Percentiles rank a stretch among this genome's conserved stretches.
phyloP scores from a whole-genome alignment of 306 rosid genomes.

The Trifolium repens region DNA sequence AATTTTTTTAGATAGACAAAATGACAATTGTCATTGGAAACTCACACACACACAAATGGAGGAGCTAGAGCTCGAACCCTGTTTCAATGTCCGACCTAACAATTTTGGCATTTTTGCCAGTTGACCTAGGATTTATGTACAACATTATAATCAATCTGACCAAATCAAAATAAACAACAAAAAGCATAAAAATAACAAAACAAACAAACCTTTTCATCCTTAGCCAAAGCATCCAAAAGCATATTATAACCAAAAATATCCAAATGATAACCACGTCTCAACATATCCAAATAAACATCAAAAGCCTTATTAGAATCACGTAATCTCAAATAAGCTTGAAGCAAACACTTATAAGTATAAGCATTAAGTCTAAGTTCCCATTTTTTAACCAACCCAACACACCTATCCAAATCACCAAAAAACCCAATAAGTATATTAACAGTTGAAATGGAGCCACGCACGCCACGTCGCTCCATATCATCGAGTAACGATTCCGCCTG shows the following conservation, averaged over 20 bases:
- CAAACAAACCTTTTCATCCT: constrained; percentile 64
- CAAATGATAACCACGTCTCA: constrained; percentile 58
- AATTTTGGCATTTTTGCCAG: too few species aligned
- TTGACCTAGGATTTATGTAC: too few species aligned
- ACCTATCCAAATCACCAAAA: constrained; percentile 60
- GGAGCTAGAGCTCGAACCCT: too few species aligned
- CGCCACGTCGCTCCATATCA: constrained; percentile 59
- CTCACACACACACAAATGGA: too few species aligned
- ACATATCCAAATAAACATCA: constrained; percentile 60
- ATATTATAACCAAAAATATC: constrained; percentile 81
- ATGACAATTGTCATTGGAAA: too few species aligned
- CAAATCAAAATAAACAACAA: not conserved
- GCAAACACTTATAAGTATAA: constrained; percentile 86
- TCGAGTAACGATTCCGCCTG: constrained; percentile 56
- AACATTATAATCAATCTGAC: constrained; percentile 1
- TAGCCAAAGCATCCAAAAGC: constrained; percentile 83
- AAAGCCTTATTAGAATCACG: constrained; percentile 58
- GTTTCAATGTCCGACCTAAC: too few species aligned
- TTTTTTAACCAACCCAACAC: constrained; percentile 67
- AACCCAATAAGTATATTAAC: constrained; percentile 75
- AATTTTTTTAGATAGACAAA: not conserved
- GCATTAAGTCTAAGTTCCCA: constrained; percentile 74
- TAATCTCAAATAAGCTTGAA: constrained; percentile 83
- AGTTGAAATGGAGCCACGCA: constrained; percentile 78
- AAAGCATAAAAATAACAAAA: not conserved